Evolutionary conservation across 345 rosid genomes (phyloP).

Genomic region (Euphorbia tirucalli): DNA sequence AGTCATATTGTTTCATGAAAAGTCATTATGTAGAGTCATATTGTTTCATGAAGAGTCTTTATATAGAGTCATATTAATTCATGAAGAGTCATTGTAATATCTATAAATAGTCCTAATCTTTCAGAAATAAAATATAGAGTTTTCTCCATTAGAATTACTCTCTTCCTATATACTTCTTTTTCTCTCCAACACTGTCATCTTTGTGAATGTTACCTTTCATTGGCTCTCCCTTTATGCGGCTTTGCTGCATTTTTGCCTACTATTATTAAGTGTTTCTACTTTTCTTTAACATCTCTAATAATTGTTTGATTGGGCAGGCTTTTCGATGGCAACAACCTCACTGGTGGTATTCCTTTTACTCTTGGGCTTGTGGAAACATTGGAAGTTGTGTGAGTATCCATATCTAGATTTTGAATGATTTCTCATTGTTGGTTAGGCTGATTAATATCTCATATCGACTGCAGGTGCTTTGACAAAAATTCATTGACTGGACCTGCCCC

Average conservation of each 20-base stretch:
- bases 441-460: constrained; percentile 17
- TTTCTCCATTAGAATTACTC: no score
- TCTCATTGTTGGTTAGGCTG: not conserved
- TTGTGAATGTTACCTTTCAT: not conserved
- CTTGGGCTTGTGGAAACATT: constrained; percentile 58
- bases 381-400: constrained; percentile 68
- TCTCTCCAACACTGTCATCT: no score
- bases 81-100: no score
- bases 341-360: constrained; percentile 53
- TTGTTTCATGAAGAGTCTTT: no score
- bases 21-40: no score
- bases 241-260: not conserved
- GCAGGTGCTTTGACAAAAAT: constrained; percentile 80
- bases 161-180: no score
- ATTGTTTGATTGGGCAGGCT: constrained; percentile 42
- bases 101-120: no score
- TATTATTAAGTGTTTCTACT: not conserved
- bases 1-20: no score
- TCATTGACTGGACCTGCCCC: constrained; percentile 52
- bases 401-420: not conserved
- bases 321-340: constrained; percentile 63
- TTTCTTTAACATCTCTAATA: not conserved
- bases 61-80: no score
- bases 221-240: not conserved
- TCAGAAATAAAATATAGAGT: no score